Base-by-base conservation (phyloP, 805 yeast genomes). In the Candida qinlingensis region DNA sequence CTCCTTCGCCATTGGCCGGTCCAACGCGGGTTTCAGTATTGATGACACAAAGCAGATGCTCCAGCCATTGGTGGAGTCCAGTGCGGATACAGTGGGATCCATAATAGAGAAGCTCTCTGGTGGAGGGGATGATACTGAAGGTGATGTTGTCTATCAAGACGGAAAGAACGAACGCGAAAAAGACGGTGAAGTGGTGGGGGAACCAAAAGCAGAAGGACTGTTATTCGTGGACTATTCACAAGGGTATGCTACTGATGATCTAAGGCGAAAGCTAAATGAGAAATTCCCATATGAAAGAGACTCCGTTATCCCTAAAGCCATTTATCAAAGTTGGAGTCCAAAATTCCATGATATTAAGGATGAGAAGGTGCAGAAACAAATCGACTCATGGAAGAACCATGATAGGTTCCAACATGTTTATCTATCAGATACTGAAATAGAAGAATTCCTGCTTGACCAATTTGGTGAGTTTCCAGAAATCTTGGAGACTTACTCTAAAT, bases 261-360 rank as follows among this genome's bases (percentile, higher is more conserved):
- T 60, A 3, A 52, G 63, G 25, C n/a, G 41, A 0, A 49, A 51
- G 26, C 34, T 59, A 9, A 28, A 55, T 1, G 29, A 29, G 5
- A 47, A 46, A 35, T 60, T 43, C 38, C 54, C 51, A 1, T 58
- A 60, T 39, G 42, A 52, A 43, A 45, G 59, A 26, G 6, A 12
- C 6, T 26, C 52, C 0, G 11, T 7, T 4, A 73, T 74, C 45
- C 77, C 76, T 0, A 72, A 70, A 25, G 63, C 62, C 43, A 71
- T 76, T 33, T 76, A 79, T 79, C 81, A 76, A 55, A 65, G 73
- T 1, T 76, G 80, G 80, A 74, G 74, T 54, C 48, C 43, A 4
- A 53, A 55, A 2, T 12, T 53, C 1, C 39, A 41, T 0, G 36
- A 49, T 3, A 49, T 54, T 7, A 71, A 69, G 37, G 71, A 73